These are phyloP conservation scores for Proliferodiscus dingleyae DNA, from an alignment of 2,329 filamentous ascomycete species.

Conservation along the genomic window DNA sequence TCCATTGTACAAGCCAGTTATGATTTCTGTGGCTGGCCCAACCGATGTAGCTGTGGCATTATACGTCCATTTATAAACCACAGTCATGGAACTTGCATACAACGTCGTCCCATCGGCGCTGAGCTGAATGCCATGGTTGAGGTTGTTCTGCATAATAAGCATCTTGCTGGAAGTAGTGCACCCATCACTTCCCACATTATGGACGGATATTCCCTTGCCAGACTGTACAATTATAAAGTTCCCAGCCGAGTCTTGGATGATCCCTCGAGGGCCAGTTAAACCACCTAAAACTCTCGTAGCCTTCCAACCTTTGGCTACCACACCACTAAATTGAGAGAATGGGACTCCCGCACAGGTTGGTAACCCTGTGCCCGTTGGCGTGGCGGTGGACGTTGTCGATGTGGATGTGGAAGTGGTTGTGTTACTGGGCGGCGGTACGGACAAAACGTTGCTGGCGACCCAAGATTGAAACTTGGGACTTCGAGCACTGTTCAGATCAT, in stretches of 20 bases:
- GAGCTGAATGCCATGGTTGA: conserved; percentile 12
- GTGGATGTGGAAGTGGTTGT: background rate
- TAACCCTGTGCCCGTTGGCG: background rate
- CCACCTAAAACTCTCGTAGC: conserved; percentile 11
- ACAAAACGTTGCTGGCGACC: conserved; percentile 3
- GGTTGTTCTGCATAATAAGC: conserved; percentile 5
- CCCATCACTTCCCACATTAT: conserved; percentile 5
- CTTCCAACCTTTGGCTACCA: conserved; percentile 10
- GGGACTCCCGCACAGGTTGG: conserved; percentile 5
- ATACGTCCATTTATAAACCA: conserved; percentile 13
- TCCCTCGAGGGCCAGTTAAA: conserved; percentile 7
- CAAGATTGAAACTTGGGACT: conserved; percentile 6
- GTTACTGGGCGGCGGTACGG: background rate
- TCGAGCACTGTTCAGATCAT: conserved; percentile 6
- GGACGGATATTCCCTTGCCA: conserved; percentile 10
- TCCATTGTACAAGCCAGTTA: conserved; percentile 15
- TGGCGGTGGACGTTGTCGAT: background rate
- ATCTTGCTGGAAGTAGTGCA: conserved; percentile 12
- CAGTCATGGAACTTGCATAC: conserved; percentile 14
- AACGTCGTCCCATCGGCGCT: conserved; percentile 7
- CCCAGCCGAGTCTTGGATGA: conserved; percentile 10
- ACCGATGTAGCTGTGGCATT: conserved; percentile 3
- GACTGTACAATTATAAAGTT: conserved; percentile 9
- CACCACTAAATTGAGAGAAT: conserved; percentile 3
- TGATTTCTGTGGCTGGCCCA: conserved; percentile 4